Evolutionary conservation across 164 flowering plant genomes (phyloP), one percentile per base, ranked within the genome.

Genomic region (Nelumbo lutea): DNA sequence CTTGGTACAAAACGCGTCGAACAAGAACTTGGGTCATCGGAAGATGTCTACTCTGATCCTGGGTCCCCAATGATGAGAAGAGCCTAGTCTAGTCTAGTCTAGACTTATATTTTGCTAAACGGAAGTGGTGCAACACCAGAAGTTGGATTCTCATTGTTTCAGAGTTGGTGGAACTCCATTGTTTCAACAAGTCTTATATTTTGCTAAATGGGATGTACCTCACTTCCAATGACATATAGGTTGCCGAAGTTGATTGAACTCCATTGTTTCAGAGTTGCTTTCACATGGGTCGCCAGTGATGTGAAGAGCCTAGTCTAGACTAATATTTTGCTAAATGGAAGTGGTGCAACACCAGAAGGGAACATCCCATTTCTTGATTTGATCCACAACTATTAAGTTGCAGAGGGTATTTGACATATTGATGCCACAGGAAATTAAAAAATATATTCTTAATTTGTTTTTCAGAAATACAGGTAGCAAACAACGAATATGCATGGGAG

Each of bases 41-140:
- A 95, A 81, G 98, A 95, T 83, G 98, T 88, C 3, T 95, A 95
- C 72, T 95, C 99, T 64, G 99, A 95, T 82, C 97, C 98, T 70
- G 99, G 99, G 48, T 92, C 91, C 64, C 94, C 99, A 53, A 95
- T 95, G 97, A 56, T 82, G 67, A 82, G 98, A 72, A 88, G 99
- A 79, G 90, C 96, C 46, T 69, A 83, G 65, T 72, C 77, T 71
- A 98, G 96, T 93, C 64, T 90, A 92, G 73, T 85, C 87, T 66
- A 87, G 65, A 87, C 88, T 50, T 92, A 76, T 66, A 7, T 90
- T 64, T 71, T 95, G 75, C 76, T 95, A 65, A 95, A 92, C 78
- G 99, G 99, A 73, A 89, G 76, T 73, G 99, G 99, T 76, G 99
- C 99, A 73, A 90, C 99, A 69, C 97, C 97, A 47, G 85, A 88